Conservation (phyloP, 2,329 filamentous ascomycete genomes). For the Albifimbria verrucaria region DNA sequence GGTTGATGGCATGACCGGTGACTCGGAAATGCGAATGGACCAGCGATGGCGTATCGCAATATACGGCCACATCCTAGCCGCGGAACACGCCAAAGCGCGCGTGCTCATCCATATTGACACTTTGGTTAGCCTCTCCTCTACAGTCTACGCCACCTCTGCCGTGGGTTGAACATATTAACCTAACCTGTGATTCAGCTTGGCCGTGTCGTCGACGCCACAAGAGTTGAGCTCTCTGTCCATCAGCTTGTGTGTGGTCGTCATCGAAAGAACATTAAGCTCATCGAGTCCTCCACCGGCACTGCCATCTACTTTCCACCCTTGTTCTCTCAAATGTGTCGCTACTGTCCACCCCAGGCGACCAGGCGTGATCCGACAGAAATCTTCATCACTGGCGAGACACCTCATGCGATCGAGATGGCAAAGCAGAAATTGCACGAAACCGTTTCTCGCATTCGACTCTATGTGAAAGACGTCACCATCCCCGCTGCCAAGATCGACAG, state of each 20-base stretch:
- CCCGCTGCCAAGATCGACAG: constrained; percentile 92
- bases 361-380: constrained; percentile 85
- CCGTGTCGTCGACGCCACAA: constrained; percentile 72
- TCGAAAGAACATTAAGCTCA: constrained; percentile 95
- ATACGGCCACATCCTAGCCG: constrained; percentile 91
- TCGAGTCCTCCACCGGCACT: constrained; percentile 91
- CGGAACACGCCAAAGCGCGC: constrained; percentile 94
- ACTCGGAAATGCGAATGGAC: constrained; percentile 79
- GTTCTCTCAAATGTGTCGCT: constrained; percentile 88
- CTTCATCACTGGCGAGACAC: constrained; percentile 88
- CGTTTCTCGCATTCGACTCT: constrained; percentile 75
- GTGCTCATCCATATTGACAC: constrained; percentile 97
- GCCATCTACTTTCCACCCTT: constrained; percentile 97
- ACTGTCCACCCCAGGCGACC: constrained; percentile 76
- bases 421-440: constrained; percentile 90
- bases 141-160: background rate
- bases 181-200: constrained; percentile 51
- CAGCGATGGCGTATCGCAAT: constrained; percentile 90
- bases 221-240: constrained; percentile 83
- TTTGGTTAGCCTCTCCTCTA: constrained; percentile 53
- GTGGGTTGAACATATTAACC: constrained; percentile 1
- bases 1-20: constrained; percentile 70
- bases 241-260: constrained; percentile 90
- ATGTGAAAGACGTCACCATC: constrained; percentile 88
- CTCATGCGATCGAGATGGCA: constrained; percentile 79